Conservation (phyloP, 2,329 filamentous ascomycete species). For the Lasiodiplodia gonubiensis region DNA sequence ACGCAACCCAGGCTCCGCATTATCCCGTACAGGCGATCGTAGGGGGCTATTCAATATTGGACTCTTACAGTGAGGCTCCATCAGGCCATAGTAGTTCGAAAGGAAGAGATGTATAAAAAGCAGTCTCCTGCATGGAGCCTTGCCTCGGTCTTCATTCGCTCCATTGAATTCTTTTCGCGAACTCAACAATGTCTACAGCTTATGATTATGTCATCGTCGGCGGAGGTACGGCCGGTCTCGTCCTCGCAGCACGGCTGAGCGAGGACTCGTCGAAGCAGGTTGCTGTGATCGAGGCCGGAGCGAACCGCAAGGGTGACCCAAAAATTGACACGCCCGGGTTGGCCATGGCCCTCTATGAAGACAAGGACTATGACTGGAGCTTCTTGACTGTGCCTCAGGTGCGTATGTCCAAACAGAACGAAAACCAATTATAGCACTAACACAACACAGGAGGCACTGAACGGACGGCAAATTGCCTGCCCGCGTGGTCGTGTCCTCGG, state of each 20-base stretch:
- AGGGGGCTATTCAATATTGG: no score
- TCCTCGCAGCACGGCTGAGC: conserved; percentile 35
- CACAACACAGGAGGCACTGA: conserved; percentile 1
- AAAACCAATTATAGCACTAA: not conserved
- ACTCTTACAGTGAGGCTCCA: not conserved
- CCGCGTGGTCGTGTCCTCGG: conserved; percentile 18
- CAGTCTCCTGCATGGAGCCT: not conserved
- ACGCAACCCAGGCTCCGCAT: no score
- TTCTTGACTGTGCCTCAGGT: conserved; percentile 42
- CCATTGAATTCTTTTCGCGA: not conserved
- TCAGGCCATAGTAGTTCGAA: not conserved
- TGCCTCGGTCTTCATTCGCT: not conserved
- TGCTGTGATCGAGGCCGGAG: conserved; percentile 34
- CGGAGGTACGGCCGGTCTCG: conserved; percentile 32
- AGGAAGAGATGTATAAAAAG: not conserved
- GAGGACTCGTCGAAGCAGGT: conserved; percentile 33
- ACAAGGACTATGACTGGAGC: conserved; percentile 42
- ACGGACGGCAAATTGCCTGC: conserved; percentile 24
- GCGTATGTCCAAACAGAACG: not conserved
- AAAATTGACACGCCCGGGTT: conserved; percentile 39
- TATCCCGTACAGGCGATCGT: no score
- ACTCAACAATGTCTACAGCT: not conserved
- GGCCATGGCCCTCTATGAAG: conserved; percentile 33
- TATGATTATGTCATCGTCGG: conserved; percentile 29
- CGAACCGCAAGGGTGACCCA: conserved; percentile 37